Evolutionary conservation across 768 basidiomycete genomes (phyloP).

Genomic region (Tylopilus felleus): DNA sequence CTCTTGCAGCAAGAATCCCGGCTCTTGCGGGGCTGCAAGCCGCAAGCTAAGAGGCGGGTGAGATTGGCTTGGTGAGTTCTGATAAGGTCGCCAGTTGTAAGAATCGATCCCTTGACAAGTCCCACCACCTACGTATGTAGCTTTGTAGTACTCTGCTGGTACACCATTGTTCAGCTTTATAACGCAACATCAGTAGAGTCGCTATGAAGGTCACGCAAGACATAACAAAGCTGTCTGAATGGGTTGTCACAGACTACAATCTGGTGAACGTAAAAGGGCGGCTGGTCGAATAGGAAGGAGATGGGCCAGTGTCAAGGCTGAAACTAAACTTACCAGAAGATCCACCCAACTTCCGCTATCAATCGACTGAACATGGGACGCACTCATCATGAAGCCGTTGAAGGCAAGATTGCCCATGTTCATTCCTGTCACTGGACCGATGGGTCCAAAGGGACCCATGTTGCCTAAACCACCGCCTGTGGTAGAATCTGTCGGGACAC

Average conservation of each 20-base stretch:
- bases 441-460: constrained; percentile 24
- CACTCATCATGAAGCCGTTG: constrained; percentile 19
- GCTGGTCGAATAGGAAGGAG: not conserved
- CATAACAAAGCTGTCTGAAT: not conserved
- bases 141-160: constrained; percentile 62
- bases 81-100: constrained; percentile 1
- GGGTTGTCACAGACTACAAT: not conserved
- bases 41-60: constrained; percentile 72
- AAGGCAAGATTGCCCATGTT: constrained; percentile 27
- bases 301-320: not conserved
- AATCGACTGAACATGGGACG: constrained; percentile 20
- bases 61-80: constrained; percentile 62
- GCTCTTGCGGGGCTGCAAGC: constrained; percentile 66
- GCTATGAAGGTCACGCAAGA: not conserved
- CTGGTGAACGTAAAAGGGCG: not conserved
- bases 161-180: constrained; percentile 53
- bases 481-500: constrained; percentile 11
- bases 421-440: constrained; percentile 18
- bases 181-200: constrained; percentile 11
- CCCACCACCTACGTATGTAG: constrained; percentile 54
- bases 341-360: constrained; percentile 30
- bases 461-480: constrained; percentile 17
- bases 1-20: constrained; percentile 69
- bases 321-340: constrained; percentile 26
- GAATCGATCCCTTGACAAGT: not conserved